A percentile compares a stretch with the other conserved stretches of the same genome.
Conservation (phyloP, 2,329 filamentous ascomycete species). For the Penicillium corylophilum region DNA sequence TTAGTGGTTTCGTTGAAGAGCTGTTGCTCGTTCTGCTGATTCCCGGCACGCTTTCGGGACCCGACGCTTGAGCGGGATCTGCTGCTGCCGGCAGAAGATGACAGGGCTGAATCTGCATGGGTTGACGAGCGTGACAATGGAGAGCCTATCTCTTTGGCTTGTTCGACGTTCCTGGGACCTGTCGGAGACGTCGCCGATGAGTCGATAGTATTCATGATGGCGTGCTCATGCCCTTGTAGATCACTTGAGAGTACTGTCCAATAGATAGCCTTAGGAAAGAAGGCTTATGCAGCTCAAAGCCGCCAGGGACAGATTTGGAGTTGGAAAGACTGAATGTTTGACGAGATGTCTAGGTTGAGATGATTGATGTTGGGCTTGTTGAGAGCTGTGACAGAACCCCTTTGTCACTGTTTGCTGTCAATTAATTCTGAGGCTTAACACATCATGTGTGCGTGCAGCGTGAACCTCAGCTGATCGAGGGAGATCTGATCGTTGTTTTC, state of each 20-base stretch:
- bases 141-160: slow-evolving; percentile 16
- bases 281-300: slow-evolving; percentile 12
- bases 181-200: slow-evolving; percentile 24
- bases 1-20: slow-evolving; percentile 32
- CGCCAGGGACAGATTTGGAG: not conserved
- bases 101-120: slow-evolving; percentile 23
- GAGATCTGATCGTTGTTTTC: slow-evolving; percentile 16
- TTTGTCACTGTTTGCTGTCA: not conserved
- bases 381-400: not conserved
- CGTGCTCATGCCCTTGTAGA: slow-evolving; percentile 27
- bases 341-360: not conserved
- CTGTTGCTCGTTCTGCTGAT: slow-evolving; percentile 14
- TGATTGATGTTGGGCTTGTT: not conserved
- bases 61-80: slow-evolving; percentile 26
- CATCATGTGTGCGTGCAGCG: slow-evolving; percentile 11
- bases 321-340: not conserved
- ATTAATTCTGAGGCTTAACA: not conserved
- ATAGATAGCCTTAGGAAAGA: slow-evolving; percentile 5
- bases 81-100: slow-evolving; percentile 22
- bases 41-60: slow-evolving; percentile 17
- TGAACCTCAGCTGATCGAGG: slow-evolving; percentile 6
- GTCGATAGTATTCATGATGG: slow-evolving; percentile 36
- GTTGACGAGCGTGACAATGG: slow-evolving; percentile 23
- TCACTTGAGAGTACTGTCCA: slow-evolving; percentile 10
- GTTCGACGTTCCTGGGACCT: slow-evolving; percentile 8